Percentiles rank a stretch among this genome's conserved stretches.
These are phyloP conservation scores for Mesembryanthemum crystallinum DNA, from an alignment of 148 eudicot species.

Conservation along the genomic window DNA sequence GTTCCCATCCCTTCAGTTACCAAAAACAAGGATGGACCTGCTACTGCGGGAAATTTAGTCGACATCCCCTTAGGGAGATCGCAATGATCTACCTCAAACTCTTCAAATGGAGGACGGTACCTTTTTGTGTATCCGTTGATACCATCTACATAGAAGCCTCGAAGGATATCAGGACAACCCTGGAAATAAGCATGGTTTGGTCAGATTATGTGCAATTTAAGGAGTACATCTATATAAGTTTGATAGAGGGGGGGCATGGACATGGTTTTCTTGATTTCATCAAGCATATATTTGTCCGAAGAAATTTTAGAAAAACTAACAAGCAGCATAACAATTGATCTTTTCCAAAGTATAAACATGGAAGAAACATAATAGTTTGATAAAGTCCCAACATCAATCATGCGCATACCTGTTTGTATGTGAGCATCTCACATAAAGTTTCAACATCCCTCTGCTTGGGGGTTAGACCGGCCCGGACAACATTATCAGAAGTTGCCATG, in stretches of 20 bases:
- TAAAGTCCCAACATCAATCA: too few species aligned
- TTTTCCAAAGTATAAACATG: too few species aligned
- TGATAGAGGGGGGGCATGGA: too few species aligned
- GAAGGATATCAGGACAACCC: conserved; percentile 65
- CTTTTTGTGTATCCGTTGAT: conserved; percentile 43
- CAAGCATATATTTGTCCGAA: too few species aligned
- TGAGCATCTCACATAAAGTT: conserved; percentile 87
- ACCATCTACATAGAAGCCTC: conserved; percentile 54
- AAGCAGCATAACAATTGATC: too few species aligned
- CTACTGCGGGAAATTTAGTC: conserved; percentile 42
- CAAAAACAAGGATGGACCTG: conserved; percentile 76
- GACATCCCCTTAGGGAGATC: conserved; percentile 43
- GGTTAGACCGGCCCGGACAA: conserved; percentile 95
- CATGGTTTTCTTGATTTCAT: too few species aligned
- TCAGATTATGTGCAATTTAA: neutral
- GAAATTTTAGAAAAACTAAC: too few species aligned
- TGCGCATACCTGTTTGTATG: conserved; percentile 73
- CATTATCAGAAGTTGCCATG: conserved; percentile 99
- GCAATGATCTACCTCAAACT: conserved; percentile 87
- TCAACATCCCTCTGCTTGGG: conserved; percentile 74
- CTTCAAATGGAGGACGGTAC: conserved; percentile 80
- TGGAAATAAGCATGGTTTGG: conserved; percentile 29
- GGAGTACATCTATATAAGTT: too few species aligned
- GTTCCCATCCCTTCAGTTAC: conserved; percentile 60
- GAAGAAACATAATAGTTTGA: too few species aligned